phyloP scores from a whole-genome alignment of 192 early-diverging fungal genomes.

The Linnemannia elongata region DNA sequence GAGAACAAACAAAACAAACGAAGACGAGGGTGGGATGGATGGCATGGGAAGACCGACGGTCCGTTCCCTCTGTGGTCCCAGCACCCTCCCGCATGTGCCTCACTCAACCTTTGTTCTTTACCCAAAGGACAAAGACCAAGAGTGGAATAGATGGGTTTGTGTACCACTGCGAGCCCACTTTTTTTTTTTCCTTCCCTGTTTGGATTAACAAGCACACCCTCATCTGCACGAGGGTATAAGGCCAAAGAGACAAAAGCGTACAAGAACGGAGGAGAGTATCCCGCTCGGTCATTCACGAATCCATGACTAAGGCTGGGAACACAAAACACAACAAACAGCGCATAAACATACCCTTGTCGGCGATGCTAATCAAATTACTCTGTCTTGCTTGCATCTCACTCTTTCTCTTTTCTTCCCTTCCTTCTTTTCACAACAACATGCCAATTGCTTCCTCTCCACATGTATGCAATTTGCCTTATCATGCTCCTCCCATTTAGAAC shows the following conservation, averaged over 20 bases:
- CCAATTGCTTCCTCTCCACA: neutral
- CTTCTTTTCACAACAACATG: neutral
- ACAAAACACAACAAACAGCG: neutral
- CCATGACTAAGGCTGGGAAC: neutral
- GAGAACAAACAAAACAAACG: neutral
- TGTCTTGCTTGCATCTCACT: too few species aligned
- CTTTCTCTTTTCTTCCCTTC: too few species aligned
- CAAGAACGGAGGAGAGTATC: neutral
- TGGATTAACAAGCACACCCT: neutral
- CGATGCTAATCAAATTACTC: too few species aligned
- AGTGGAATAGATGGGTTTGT: neutral
- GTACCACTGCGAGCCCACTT: neutral
- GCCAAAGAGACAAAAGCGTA: neutral
- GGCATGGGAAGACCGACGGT: neutral
- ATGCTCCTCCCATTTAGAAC: neutral
- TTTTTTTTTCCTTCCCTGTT: neutral
- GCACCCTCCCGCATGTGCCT: neutral
- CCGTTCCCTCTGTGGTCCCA: conserved; percentile 3
- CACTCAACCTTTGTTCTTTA: neutral
- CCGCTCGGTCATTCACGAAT: neutral
- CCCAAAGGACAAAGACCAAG: neutral
- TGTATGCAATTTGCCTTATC: neutral
- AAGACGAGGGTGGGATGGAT: neutral
- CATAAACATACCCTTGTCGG: neutral
- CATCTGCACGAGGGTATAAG: neutral